These are phyloP conservation scores for Clavaria fumosa DNA, from an alignment of 768 basidiomycete genomes.

Conservation along the genomic window DNA sequence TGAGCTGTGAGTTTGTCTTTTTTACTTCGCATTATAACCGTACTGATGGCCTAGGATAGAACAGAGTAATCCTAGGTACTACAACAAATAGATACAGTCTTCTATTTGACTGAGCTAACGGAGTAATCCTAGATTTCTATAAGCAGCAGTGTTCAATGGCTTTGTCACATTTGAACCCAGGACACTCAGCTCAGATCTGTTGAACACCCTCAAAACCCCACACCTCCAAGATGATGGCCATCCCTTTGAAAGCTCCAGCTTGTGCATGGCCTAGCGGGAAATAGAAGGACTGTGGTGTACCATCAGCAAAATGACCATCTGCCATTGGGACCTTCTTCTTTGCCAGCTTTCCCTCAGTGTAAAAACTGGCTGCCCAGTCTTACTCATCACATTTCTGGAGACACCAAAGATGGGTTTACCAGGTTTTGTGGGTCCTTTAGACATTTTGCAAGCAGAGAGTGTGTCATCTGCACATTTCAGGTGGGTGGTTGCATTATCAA, in stretches of 20 bases:
- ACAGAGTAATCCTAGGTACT: no score
- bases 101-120: no score
- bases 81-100: no score
- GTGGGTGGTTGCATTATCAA: slow-evolving; percentile 19
- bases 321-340: slow-evolving; percentile 21
- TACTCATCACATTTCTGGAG: not conserved
- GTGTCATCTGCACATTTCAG: slow-evolving; percentile 13
- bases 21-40: no score
- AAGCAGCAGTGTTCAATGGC: no score
- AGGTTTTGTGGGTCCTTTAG: slow-evolving; percentile 11
- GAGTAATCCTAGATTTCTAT: no score
- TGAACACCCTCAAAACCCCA: no score
- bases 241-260: slow-evolving; percentile 19
- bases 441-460: slow-evolving; percentile 18
- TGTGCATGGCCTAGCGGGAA: slow-evolving; percentile 14
- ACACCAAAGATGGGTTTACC: slow-evolving; percentile 8
- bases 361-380: slow-evolving; percentile 14
- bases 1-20: no score
- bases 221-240: no score
- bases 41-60: no score
- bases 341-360: slow-evolving; percentile 12
- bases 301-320: slow-evolving; percentile 13
- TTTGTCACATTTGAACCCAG: no score
- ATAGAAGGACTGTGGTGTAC: slow-evolving; percentile 18
- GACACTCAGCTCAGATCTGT: no score